Evolutionary conservation across 169 alveolate genomes (phyloP), one percentile per base, ranked within the genome.

Genomic region (Eimeria sp.): DNA sequence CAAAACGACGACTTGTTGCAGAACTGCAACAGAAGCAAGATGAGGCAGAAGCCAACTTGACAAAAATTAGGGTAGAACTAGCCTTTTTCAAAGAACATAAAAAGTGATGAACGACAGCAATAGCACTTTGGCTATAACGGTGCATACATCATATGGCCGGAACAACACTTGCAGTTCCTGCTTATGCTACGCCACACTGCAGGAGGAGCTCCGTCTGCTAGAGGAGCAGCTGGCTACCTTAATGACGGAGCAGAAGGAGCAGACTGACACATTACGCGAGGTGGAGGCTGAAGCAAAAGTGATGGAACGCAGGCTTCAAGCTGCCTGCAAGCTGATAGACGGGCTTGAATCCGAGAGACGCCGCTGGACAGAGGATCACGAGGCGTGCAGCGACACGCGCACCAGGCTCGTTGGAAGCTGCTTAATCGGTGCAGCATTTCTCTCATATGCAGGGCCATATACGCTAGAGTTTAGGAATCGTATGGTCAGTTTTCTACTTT

Each of bases 381-480:
- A 97, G 49, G 93, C 95, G 80, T 96, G 98, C 85, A 98, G 97
- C 9, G 97, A 97, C 43, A 98, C 97, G 77, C 98, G 97, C 88
- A 97, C 88, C 52, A 97, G 98, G 95, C 97, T 99, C 52, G 98
- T 98, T 40, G 99, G 99, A 11, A 99, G 98, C 96, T 99, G 99
- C 96, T 91, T 99, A 64, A 72, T 98, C 40, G 98, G 99, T 20
- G 98, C 99, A 37, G 99, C 99, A 77, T 99, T 99, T 96, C 97
- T 98, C 80, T 97, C 99, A 52, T 98, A 99, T 85, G 98, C 99
- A 46, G 99, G 99, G 20, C 99, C 99, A 3, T 99, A 98, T 97
- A 98, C 98, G 90, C 98, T 97, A 83, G 98, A 98, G 87, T 98
- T 98, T 96, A 97, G 99, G 91, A 95, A 97, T 90, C 97, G 98